Evolutionary conservation across 441 rosid species (phyloP).

Genomic region (Melastoma candidum): DNA sequence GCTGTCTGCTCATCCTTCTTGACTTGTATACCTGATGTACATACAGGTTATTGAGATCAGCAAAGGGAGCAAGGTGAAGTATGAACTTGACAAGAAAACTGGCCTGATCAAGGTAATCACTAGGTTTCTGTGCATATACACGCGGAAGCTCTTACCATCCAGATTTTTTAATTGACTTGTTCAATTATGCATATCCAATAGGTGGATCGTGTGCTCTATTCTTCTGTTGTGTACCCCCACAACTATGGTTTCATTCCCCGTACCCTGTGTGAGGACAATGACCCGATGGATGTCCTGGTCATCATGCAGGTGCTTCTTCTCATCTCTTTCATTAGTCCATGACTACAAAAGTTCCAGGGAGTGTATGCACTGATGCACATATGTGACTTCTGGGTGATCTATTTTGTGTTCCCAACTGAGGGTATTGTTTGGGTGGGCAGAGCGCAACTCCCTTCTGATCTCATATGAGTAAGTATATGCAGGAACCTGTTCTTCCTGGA

Average conservation of each 20-base stretch:
- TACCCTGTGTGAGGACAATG: conserved; percentile 90
- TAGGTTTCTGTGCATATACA: not conserved
- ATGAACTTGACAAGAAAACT: conserved; percentile 92
- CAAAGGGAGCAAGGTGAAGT: conserved; percentile 92
- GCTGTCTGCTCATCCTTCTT: no score
- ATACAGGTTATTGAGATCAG: conserved; percentile 86
- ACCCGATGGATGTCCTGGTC: conserved; percentile 83
- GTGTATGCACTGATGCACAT: no score
- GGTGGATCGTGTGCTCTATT: conserved; percentile 85
- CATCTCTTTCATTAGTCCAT: not conserved
- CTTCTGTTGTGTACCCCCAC: conserved; percentile 93
- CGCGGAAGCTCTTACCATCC: no score
- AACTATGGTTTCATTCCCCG: conserved; percentile 93
- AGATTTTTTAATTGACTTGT: no score
- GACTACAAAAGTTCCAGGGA: no score
- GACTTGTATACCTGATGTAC: no score
- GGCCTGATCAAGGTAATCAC: conserved; percentile 68
- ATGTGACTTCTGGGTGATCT: no score
- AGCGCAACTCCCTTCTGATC: no score
- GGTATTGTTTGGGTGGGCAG: no score
- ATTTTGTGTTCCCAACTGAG: no score
- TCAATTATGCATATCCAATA: conserved; percentile 13
- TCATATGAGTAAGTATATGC: conserved; percentile 4
- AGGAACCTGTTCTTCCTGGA: conserved; percentile 98
- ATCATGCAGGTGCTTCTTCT: conserved; percentile 74